These are phyloP conservation scores for Neonectria ditissima DNA, from an alignment of 2,329 filamentous ascomycete genomes.

Conservation along the genomic window DNA sequence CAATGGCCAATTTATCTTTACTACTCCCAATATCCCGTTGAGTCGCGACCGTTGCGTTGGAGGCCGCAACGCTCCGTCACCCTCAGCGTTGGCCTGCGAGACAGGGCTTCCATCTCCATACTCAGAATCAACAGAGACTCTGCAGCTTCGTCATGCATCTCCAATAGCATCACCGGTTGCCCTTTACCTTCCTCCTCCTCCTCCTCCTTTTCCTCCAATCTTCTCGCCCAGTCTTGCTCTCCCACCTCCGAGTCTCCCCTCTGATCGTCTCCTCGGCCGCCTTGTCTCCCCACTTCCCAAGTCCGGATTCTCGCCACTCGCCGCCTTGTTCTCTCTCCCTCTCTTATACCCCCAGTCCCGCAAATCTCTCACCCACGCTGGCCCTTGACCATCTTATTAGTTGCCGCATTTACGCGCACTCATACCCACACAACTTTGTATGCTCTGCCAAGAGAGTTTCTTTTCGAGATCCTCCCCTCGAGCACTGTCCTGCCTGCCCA, in stretches of 20 bases:
- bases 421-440: constrained; percentile 18
- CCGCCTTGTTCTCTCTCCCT: constrained; percentile 27
- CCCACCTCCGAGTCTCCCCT: constrained; percentile 9
- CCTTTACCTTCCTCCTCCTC: constrained; percentile 8
- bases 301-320: constrained; percentile 33
- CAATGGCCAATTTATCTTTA: background rate
- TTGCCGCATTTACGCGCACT: constrained; percentile 11
- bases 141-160: constrained; percentile 34
- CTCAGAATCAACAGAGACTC: constrained; percentile 1
- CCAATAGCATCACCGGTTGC: constrained; percentile 7
- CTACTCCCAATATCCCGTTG: background rate
- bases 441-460: constrained; percentile 16
- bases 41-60: background rate
- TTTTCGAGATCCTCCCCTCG: constrained; percentile 2
- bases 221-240: background rate
- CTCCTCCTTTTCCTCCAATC: background rate
- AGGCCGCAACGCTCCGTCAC: background rate
- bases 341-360: constrained; percentile 20
- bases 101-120: background rate
- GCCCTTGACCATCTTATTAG: constrained; percentile 5
- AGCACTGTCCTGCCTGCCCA: constrained; percentile 5
- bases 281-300: constrained; percentile 30
- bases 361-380: constrained; percentile 29
- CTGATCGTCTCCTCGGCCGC: constrained; percentile 22
- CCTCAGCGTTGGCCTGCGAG: background rate